Base-by-base conservation (phyloP, 257 asterid genomes). In the Solanum dulcamara region DNA sequence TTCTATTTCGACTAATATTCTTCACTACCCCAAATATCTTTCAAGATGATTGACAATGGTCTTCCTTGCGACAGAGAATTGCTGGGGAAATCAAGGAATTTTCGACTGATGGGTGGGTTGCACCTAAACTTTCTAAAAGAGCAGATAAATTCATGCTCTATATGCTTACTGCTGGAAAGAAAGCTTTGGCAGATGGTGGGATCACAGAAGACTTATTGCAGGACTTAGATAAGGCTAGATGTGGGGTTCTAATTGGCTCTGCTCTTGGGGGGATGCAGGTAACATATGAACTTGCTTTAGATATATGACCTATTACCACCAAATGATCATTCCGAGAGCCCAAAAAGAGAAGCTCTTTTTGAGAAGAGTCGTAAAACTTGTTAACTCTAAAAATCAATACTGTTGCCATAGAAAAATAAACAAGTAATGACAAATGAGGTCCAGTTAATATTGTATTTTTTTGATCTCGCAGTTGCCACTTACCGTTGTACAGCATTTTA, bases 221-320 rank as follows among this genome's bases (percentile, higher is more conserved):
- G 22, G 90, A 85, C 74, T 80, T 90, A 50, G 91, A 91, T 81
- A 89, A 84, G 85, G 60, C 88, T 13, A 90, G 85, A 85, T 90
- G 92, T 20, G 94, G 94, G 10, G 84, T 91, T 48, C 51, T 91
- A 40, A 90, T 91, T 79, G 94, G 94, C 14, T 91, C 93, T 38
- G 88, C 92, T 57, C 89, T 89, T 46, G 93, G 93, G 35, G 91
- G 93, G 38, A 81, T 91, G 88, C 86, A 87, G 92, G 92, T 91
- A 84, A 72, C 33, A 22, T 38, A 38, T 38, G 18, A 38, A 72
- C 22, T 71, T 71, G 51, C 80, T 38, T 38, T 22, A 71, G 80
- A 71, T 38, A 38, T 10, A 37, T 71, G 51, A 20, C 48, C 48
- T 35, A 20, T 70, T 70, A 38, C 28, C 1, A 35, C 9, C 3